Conservation (phyloP, 208 protist genomes). For the Wallacemonas collosoma region DNA sequence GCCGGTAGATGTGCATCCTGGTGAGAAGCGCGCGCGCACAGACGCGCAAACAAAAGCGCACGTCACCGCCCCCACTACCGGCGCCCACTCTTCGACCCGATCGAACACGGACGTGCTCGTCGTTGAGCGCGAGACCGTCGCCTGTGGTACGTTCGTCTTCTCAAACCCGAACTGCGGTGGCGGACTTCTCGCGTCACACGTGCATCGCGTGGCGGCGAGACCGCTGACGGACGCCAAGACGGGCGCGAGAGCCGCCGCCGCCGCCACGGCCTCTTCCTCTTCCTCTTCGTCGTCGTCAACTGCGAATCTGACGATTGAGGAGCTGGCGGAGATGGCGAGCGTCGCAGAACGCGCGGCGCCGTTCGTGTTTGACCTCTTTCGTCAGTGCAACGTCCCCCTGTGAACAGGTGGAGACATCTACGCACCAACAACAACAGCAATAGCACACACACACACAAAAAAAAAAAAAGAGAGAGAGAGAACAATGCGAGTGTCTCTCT, state of each 20-base stretch:
- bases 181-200: constrained; percentile 47
- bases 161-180: constrained; percentile 53
- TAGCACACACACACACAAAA: neutral
- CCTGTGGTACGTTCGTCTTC: constrained; percentile 66
- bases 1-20: neutral
- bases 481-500: neutral
- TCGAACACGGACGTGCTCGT: constrained; percentile 1
- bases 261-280: neutral
- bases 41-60: too few relatives aligned
- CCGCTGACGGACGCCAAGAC: neutral
- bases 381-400: constrained; percentile 69
- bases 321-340: constrained; percentile 44
- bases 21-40: neutral
- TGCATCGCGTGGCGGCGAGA: constrained; percentile 21
- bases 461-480: constrained; percentile 18
- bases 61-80: neutral
- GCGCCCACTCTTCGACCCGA: neutral
- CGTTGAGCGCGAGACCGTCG: constrained; percentile 25
- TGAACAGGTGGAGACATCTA: constrained; percentile 5
- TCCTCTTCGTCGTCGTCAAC: neutral
- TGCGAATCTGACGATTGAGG: constrained; percentile 29
- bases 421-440: neutral
- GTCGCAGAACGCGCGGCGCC: constrained; percentile 61
- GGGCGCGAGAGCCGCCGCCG: neutral
- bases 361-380: constrained; percentile 78